Evolutionary conservation across 2,329 filamentous ascomycete species (phyloP).

Genomic region (Macroventuria anomochaeta): DNA sequence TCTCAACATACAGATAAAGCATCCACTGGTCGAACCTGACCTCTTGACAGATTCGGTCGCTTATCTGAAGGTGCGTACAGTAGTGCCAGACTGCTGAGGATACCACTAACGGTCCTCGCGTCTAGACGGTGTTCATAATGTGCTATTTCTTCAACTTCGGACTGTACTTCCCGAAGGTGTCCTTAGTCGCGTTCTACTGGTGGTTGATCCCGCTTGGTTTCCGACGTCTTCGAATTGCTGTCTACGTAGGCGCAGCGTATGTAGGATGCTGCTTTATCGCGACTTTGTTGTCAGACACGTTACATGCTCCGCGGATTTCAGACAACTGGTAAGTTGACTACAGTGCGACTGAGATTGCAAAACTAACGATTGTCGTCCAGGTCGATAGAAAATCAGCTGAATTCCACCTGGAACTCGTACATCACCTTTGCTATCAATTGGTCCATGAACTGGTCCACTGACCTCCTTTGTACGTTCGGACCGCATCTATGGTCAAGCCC

Average conservation of each 20-base stretch:
- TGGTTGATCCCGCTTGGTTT: constrained; percentile 33
- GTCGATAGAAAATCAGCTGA: constrained; percentile 29
- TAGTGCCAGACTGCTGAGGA: background rate
- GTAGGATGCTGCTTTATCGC: constrained; percentile 20
- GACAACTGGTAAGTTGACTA: constrained; percentile 26
- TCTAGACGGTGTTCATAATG: constrained; percentile 28
- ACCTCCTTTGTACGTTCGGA: constrained; percentile 22
- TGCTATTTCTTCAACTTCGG: constrained; percentile 32
- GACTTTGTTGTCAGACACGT: constrained; percentile 24
- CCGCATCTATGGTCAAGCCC: background rate
- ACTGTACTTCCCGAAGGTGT: constrained; percentile 30
- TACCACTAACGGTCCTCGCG: background rate
- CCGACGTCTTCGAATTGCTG: constrained; percentile 23
- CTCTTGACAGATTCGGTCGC: constrained; percentile 24
- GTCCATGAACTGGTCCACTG: constrained; percentile 28
- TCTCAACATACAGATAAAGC: constrained; percentile 23
- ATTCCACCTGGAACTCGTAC: constrained; percentile 30
- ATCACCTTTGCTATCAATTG: constrained; percentile 22
- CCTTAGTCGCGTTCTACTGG: constrained; percentile 32
- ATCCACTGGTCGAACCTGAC: constrained; percentile 26
- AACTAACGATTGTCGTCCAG: background rate
- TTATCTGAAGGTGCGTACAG: constrained; percentile 21
- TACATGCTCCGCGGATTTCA: constrained; percentile 19
- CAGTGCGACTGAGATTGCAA: background rate
- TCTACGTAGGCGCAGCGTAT: constrained; percentile 19